A percentile compares a stretch with the other conserved stretches of the same genome.
phyloP scores from a whole-genome alignment of 768 basidiomycete genomes.

The Mycena rebaudengoi region DNA sequence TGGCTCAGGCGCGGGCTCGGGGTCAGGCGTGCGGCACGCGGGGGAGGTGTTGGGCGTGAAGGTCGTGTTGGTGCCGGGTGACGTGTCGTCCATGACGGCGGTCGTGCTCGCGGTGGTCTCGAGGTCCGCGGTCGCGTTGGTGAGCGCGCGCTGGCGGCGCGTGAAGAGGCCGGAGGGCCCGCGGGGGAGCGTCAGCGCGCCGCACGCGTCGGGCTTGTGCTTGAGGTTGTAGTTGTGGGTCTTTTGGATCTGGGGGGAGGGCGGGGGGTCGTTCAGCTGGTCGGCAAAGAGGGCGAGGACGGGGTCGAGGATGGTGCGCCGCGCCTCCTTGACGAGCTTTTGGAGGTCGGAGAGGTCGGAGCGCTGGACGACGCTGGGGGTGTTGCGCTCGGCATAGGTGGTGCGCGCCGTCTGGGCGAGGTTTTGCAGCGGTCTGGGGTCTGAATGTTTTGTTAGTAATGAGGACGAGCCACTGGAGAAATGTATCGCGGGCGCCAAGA shows the following conservation, averaged over 20 bases:
- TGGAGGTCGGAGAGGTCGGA: slow-evolving; percentile 64
- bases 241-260: not conserved
- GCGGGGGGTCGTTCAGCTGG: slow-evolving; percentile 38
- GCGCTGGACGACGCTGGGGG: slow-evolving; percentile 49
- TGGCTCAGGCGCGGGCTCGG: not conserved
- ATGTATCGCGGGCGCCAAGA: too few relatives aligned
- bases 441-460: slow-evolving; percentile 43
- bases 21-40: too few relatives aligned
- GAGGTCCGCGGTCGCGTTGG: not conserved
- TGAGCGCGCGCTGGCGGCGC: not conserved
- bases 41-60: not conserved
- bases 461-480: too few relatives aligned
- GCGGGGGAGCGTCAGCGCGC: slow-evolving; percentile 31
- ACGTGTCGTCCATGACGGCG: not conserved
- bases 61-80: not conserved
- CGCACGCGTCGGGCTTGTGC: slow-evolving; percentile 26
- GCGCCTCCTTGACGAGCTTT: slow-evolving; percentile 61
- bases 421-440: slow-evolving; percentile 60
- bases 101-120: slow-evolving; percentile 6
- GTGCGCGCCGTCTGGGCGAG: slow-evolving; percentile 51
- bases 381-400: slow-evolving; percentile 45
- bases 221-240: slow-evolving; percentile 15
- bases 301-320: slow-evolving; percentile 60
- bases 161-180: slow-evolving; percentile 25
- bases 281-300: slow-evolving; percentile 48